Conservation (phyloP, 495 filamentous ascomycete species). For the Neurospora tetraspora region DNA sequence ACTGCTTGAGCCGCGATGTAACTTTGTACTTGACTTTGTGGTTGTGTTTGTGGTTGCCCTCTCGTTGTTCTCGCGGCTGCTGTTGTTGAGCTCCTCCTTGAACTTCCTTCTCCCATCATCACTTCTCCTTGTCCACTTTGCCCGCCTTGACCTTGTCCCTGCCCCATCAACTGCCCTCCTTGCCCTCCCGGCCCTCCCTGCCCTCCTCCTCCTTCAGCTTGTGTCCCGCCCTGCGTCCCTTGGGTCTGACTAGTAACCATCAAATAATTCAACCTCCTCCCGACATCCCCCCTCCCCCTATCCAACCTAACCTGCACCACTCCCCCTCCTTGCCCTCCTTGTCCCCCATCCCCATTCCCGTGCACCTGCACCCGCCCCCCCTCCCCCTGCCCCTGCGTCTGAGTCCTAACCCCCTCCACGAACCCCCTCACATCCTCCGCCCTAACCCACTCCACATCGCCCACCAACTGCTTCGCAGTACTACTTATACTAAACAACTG, state of each 20-base stretch:
- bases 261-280: background rate
- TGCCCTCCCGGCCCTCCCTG: too few relatives aligned
- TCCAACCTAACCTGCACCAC: background rate
- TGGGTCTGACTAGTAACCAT: background rate
- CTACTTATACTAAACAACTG: background rate
- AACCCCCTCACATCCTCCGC: background rate
- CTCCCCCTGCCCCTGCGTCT: background rate
- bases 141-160: background rate
- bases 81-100: background rate
- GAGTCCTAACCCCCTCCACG: background rate
- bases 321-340: background rate
- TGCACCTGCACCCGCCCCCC: background rate
- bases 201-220: background rate
- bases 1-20: background rate
- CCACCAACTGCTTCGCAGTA: background rate
- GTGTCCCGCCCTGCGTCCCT: background rate
- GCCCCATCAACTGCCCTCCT: background rate
- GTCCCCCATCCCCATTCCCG: background rate
- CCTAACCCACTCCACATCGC: background rate
- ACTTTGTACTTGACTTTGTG: background rate
- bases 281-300: background rate
- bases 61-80: background rate
- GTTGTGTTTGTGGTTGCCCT: background rate
- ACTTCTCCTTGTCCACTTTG: background rate
- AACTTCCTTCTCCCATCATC: background rate